Evolutionary conservation across 768 basidiomycete species (phyloP), one percentile per base, ranked within the genome.

Genomic region (Pisolithus tinctorius): DNA sequence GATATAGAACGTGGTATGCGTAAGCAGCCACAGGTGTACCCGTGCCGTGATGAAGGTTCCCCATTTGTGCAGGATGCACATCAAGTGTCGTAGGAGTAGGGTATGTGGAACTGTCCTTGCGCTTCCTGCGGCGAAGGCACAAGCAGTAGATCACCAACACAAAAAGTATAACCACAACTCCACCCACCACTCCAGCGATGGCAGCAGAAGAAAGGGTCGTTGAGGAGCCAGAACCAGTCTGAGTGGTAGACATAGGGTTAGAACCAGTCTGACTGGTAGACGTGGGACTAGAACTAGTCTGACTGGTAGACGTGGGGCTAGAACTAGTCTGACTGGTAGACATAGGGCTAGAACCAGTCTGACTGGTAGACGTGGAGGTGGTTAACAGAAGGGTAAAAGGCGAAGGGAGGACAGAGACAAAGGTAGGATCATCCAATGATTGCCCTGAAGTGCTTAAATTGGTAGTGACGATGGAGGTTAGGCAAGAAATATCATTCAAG

Each of bases 161-260:
- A n/a, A 79, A 75, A 17, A 82, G 58, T 50, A 79, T 80, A 31
- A 82, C 55, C 27, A 83, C 62, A 27, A 20, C 20, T 20, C 82
- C 81, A 36, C 81, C 71, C 11, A 77, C 78, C 42, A 55, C 53
- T 42, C 69, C 80, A 7, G 74, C 74, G 43, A 82, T 76, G 2
- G 20, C 20, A 20, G 20, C 20, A 41, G 74, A 74, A 29, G 73
- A 75, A 5, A 71, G 69, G 4, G 77, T 54, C 1, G 20, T 20
- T 20, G 20, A 2, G 20, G 69, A 55, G 27, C 67, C 49, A 20
- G 51, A 45, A 41, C 45, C 44, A 6, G 55, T 57, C 38, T 61
- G 55, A 2, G 58, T 48, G 23, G 20, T 20, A 20, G 20, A 20
- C 20, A 20, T 20, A 20, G 20, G 20, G 20, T 20, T 20, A 20